Evolutionary conservation across 441 rosid species (phyloP).

Genomic region (Euphorbia corollata): DNA sequence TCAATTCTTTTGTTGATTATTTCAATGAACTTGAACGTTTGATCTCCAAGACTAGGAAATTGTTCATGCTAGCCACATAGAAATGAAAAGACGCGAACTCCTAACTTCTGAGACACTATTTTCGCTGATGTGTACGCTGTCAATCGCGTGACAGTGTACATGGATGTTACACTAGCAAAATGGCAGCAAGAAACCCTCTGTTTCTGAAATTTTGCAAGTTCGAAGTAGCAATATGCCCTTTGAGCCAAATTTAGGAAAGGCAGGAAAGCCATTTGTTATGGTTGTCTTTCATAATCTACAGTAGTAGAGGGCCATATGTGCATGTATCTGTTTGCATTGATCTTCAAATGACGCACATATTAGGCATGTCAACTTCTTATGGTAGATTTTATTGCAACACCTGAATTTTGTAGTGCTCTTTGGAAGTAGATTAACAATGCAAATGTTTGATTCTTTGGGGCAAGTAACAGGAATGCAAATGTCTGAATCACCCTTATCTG

Average conservation of each 20-base stretch:
- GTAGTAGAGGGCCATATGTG: not conserved
- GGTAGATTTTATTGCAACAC: too few species aligned
- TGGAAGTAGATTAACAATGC: not conserved
- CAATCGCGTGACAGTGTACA: not conserved
- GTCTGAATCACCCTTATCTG: not conserved
- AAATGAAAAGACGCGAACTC: not conserved
- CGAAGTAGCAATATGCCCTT: too few species aligned
- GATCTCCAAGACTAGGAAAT: not conserved
- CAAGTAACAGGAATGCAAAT: not conserved
- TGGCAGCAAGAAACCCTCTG: too few species aligned
- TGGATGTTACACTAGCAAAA: not conserved
- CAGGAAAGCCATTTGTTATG: too few species aligned
- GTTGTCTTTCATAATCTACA: not conserved
- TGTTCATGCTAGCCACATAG: not conserved
- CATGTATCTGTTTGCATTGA: not conserved
- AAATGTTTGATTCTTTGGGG: not conserved
- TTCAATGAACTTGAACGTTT: not conserved
- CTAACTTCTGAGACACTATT: not conserved
- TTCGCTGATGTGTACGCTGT: not conserved
- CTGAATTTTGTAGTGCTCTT: too few species aligned
- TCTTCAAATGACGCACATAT: not conserved
- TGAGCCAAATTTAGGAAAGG: too few species aligned
- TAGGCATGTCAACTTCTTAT: too few species aligned
- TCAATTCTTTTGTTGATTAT: conserved; percentile 4
- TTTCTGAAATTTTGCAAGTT: too few species aligned